Conservation (phyloP, 345 rosid genomes). For the Eucalyptus sp. region DNA sequence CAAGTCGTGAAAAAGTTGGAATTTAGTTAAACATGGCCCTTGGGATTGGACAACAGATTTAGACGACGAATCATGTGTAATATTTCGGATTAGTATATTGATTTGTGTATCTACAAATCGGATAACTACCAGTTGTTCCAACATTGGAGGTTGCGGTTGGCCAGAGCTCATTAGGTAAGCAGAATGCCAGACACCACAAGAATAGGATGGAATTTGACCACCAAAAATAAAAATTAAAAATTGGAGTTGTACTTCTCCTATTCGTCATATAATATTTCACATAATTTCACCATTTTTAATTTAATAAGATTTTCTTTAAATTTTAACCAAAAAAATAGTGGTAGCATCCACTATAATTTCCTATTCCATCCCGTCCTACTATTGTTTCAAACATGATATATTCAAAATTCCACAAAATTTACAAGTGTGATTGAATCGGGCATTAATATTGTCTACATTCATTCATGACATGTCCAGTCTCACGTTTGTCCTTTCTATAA, state of each 20-base stretch:
- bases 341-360: not conserved
- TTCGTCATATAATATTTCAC: not conserved
- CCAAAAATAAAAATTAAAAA: not conserved
- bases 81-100: not conserved
- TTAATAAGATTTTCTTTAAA: not conserved
- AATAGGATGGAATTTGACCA: not conserved
- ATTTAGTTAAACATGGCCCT: not conserved
- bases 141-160: not conserved
- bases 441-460: not conserved
- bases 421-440: not conserved
- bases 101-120: not conserved
- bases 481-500: not conserved
- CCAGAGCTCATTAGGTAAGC: not conserved
- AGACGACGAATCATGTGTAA: not conserved
- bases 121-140: not conserved
- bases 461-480: not conserved
- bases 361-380: not conserved
- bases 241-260: not conserved
- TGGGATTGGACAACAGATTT: not conserved
- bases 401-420: not conserved
- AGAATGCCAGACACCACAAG: not conserved
- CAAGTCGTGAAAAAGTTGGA: not conserved
- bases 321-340: not conserved
- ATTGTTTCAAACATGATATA: not conserved
- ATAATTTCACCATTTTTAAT: not conserved